Evolutionary conservation across 2,329 filamentous ascomycete genomes (phyloP).

Genomic region (Parastagonospora nodorum): DNA sequence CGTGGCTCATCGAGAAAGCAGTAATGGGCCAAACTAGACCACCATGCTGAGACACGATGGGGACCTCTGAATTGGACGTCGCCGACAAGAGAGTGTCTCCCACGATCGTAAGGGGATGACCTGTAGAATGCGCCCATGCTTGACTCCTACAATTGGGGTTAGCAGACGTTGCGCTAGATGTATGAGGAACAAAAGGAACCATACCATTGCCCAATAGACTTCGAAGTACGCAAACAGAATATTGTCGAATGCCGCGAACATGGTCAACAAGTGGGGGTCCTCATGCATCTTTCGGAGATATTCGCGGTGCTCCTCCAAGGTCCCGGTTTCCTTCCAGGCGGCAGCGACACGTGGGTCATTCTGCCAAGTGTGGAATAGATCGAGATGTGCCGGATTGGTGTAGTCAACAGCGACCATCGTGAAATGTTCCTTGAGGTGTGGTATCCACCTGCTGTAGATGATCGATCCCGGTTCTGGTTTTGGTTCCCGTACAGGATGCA

Average conservation of each 20-base stretch:
- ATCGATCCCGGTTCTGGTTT: conserved; percentile 74
- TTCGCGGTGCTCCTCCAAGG: conserved; percentile 72
- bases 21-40: conserved; percentile 63
- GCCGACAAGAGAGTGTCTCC: conserved; percentile 65
- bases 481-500: conserved; percentile 72
- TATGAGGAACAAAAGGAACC: background rate
- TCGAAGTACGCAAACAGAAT: conserved; percentile 78
- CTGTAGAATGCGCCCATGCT: conserved; percentile 64
- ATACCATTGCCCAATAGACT: conserved; percentile 75
- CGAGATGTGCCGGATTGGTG: conserved; percentile 65
- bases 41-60: conserved; percentile 63
- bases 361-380: conserved; percentile 78
- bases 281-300: conserved; percentile 72
- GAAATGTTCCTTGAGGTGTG: conserved; percentile 75
- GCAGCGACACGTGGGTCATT: conserved; percentile 81
- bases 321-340: conserved; percentile 81
- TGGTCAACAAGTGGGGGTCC: conserved; percentile 72
- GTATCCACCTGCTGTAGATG: conserved; percentile 79
- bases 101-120: conserved; percentile 62
- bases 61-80: conserved; percentile 60
- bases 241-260: conserved; percentile 74
- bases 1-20: conserved; percentile 64
- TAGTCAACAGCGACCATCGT: conserved; percentile 77
- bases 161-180: conserved; percentile 10
- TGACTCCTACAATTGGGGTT: conserved; percentile 55